Evolutionary conservation across 2,329 filamentous ascomycete species (phyloP).

Genomic region (Hypoxylon sp.): DNA sequence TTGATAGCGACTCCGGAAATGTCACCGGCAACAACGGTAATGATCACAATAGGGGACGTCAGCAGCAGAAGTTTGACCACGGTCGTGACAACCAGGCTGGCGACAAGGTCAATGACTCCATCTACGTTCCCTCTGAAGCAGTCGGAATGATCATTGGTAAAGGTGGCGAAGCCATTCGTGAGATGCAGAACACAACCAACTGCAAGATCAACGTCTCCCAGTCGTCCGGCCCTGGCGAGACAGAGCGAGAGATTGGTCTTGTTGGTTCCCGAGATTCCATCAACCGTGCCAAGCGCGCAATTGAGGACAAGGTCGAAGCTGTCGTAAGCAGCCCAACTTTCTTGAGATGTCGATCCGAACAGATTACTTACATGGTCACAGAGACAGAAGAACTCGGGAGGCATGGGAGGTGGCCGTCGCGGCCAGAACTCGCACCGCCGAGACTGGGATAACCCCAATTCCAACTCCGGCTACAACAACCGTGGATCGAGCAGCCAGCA

Average conservation of each 20-base stretch:
- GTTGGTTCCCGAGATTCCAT: slow-evolving; percentile 82
- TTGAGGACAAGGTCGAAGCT: slow-evolving; percentile 91
- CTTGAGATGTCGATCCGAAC: background rate
- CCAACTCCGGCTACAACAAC: slow-evolving; percentile 52
- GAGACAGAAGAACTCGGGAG: slow-evolving; percentile 63
- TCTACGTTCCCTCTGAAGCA: slow-evolving; percentile 87
- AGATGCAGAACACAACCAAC: slow-evolving; percentile 86
- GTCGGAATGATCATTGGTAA: slow-evolving; percentile 98
- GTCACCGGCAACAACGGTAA: slow-evolving; percentile 35
- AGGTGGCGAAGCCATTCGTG: slow-evolving; percentile 91
- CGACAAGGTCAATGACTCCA: slow-evolving; percentile 82
- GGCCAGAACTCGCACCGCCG: slow-evolving; percentile 51
- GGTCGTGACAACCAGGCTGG: slow-evolving; percentile 51
- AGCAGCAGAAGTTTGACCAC: slow-evolving; percentile 49
- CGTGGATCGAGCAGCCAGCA: slow-evolving; percentile 53
- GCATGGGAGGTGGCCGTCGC: slow-evolving; percentile 53
- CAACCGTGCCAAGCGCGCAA: slow-evolving; percentile 79
- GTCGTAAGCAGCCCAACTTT: slow-evolving; percentile 68
- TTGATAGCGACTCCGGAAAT: slow-evolving; percentile 84
- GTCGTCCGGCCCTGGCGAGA: slow-evolving; percentile 77
- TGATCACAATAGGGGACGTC: slow-evolving; percentile 47
- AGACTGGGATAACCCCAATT: slow-evolving; percentile 60
- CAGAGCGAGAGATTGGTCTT: slow-evolving; percentile 85
- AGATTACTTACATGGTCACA: slow-evolving; percentile 47
- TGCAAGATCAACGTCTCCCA: slow-evolving; percentile 96